Conservation (phyloP, 345 rosid genomes). For the Pelargonium nanum region DNA sequence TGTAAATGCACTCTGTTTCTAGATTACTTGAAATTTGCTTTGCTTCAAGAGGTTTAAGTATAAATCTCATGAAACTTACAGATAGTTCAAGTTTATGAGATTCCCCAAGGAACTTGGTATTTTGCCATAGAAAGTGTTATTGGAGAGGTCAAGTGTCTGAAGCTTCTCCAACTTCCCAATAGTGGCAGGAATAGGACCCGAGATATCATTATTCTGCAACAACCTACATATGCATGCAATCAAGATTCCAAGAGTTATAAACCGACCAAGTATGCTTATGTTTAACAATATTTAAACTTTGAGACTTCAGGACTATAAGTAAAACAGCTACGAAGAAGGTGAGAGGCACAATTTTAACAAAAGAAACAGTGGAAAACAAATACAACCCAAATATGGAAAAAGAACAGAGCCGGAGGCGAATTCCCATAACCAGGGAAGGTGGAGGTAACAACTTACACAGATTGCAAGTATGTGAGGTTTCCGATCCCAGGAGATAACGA, state of each 20-base stretch:
- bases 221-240: conserved; percentile 37
- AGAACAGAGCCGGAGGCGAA: neutral
- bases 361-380: no score
- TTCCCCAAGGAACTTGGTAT: conserved; percentile 72
- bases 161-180: conserved; percentile 87
- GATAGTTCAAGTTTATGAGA: conserved; percentile 67
- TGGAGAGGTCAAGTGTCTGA: conserved; percentile 88
- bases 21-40: no score
- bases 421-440: neutral
- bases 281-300: no score
- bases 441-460: conserved; percentile 49
- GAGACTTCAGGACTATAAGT: neutral
- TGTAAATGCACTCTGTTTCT: neutral
- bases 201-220: conserved; percentile 89
- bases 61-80: conserved; percentile 35
- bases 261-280: conserved; percentile 2
- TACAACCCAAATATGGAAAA: neutral
- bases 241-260: neutral
- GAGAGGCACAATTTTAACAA: neutral
- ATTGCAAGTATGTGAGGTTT: conserved; percentile 63
- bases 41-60: no score
- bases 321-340: neutral
- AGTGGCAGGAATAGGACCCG: conserved; percentile 67
- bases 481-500: conserved; percentile 67
- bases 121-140: conserved; percentile 61